phyloP scores from a whole-genome alignment of 1,284 basidiomycete genomes.

The Malassezia slooffiae region DNA sequence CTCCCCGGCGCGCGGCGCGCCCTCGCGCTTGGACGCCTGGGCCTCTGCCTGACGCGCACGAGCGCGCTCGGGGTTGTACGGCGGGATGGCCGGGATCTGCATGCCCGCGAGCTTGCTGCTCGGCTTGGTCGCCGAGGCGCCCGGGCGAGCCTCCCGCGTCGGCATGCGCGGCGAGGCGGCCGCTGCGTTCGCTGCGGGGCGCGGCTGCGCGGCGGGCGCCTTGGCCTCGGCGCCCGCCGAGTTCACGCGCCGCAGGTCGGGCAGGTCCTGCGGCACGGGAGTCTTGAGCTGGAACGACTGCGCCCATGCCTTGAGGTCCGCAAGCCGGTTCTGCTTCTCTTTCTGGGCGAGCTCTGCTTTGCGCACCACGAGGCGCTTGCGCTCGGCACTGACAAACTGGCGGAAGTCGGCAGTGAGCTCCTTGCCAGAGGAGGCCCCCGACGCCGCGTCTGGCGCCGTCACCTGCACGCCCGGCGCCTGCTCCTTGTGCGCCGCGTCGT shows the following conservation, averaged over 20 bases:
- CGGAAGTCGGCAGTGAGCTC: slow-evolving; percentile 38
- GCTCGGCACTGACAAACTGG: slow-evolving; percentile 39
- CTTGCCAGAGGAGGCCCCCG: slow-evolving; percentile 9
- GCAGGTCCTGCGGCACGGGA: slow-evolving; percentile 83
- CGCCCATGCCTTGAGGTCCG: slow-evolving; percentile 83
- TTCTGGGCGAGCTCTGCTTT: slow-evolving; percentile 77
- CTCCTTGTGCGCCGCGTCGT: slow-evolving; percentile 20
- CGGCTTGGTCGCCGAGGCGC: slow-evolving; percentile 21
- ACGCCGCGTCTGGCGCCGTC: slow-evolving; percentile 1
- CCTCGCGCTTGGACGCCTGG: slow-evolving; percentile 9
- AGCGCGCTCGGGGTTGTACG: slow-evolving; percentile 61
- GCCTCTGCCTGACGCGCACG: slow-evolving; percentile 29
- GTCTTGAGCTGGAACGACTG: slow-evolving; percentile 90
- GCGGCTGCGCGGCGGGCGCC: too few species aligned
- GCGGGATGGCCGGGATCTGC: slow-evolving; percentile 74
- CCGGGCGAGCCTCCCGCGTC: slow-evolving; percentile 18
- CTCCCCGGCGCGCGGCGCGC: slow-evolving; percentile 8
- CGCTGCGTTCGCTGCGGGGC: too few species aligned
- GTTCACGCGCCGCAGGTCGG: slow-evolving; percentile 53
- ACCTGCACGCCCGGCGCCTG: not conserved
- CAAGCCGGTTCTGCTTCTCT: slow-evolving; percentile 83
- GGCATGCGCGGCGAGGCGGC: slow-evolving; percentile 12
- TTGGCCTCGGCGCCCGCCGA: too few species aligned
- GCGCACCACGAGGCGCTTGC: slow-evolving; percentile 58
- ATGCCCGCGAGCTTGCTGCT: slow-evolving; percentile 48